A percentile compares a stretch with the other conserved stretches of the same genome.
phyloP scores from a whole-genome alignment of 495 filamentous ascomycete genomes.

The Tuber borchii region DNA sequence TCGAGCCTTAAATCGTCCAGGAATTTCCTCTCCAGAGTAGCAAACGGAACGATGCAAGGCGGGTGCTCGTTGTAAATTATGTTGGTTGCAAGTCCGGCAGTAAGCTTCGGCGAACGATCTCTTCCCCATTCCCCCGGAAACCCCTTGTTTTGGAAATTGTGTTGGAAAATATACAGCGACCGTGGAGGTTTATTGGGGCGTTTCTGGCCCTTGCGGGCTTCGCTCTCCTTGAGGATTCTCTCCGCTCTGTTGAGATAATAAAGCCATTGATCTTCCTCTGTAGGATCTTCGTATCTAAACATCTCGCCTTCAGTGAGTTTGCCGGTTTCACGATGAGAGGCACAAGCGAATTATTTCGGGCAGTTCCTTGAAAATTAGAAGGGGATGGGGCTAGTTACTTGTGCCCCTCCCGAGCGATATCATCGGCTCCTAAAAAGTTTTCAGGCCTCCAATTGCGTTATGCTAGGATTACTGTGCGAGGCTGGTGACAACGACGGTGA shows the following conservation, averaged over 20 bases:
- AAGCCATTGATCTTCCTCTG: neutral
- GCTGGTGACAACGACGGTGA: too few relatives aligned
- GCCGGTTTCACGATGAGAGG: neutral
- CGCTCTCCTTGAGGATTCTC: neutral
- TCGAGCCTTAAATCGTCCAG: slow-evolving; percentile 19
- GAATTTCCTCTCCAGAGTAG: slow-evolving; percentile 17
- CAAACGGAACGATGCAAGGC: slow-evolving; percentile 11
- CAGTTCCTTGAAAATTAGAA: neutral
- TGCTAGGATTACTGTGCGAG: neutral
- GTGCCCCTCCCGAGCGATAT: neutral
- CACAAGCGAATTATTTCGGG: neutral
- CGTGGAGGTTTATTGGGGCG: neutral
- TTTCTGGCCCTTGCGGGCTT: neutral
- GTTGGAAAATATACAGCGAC: neutral
- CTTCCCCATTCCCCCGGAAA: too few relatives aligned
- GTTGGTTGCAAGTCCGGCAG: neutral
- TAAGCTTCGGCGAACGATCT: too few relatives aligned
- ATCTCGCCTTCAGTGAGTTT: neutral
- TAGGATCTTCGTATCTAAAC: neutral
- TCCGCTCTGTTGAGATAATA: neutral
- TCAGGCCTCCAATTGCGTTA: neutral
- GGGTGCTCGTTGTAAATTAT: slow-evolving; percentile 12
- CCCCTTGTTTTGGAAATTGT: neutral
- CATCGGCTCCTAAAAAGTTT: neutral
- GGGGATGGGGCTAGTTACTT: neutral